Conservation (phyloP, 768 basidiomycete species). For the Artomyces pyxidatus region DNA sequence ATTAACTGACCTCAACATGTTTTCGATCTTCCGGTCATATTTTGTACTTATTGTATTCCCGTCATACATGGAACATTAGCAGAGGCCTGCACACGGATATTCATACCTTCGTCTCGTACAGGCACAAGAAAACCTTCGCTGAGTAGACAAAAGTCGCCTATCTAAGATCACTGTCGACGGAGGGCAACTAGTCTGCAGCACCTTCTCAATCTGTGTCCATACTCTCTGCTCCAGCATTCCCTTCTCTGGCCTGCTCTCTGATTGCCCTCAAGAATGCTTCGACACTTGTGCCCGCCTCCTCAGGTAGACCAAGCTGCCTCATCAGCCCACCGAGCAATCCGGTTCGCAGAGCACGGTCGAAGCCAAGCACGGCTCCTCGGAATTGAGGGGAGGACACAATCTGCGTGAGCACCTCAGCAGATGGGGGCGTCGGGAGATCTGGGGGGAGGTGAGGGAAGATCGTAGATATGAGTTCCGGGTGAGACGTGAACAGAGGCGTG, state of each 20-base stretch:
- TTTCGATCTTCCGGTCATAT: neutral
- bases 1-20: conserved; percentile 29
- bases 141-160: no score
- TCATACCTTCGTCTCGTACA: neutral
- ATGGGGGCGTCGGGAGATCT: conserved; percentile 63
- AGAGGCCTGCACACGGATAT: neutral
- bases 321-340: conserved; percentile 74
- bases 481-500: conserved; percentile 57
- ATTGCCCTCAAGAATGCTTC: conserved; percentile 76
- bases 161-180: no score
- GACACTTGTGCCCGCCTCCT: conserved; percentile 74
- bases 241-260: conserved; percentile 61
- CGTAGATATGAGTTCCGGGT: conserved; percentile 59
- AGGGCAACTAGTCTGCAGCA: no score
- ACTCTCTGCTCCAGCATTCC: conserved; percentile 36
- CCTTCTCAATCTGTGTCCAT: conserved; percentile 81
- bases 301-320: conserved; percentile 70
- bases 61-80: neutral
- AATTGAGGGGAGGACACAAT: conserved; percentile 83
- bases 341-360: conserved; percentile 80
- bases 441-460: conserved; percentile 80
- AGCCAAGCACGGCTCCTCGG: conserved; percentile 64
- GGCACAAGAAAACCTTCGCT: neutral
- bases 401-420: conserved; percentile 58
- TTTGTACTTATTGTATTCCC: neutral